Evolutionary conservation across 2,329 filamentous ascomycete species (phyloP).

Genomic region (Xylaria polymorpha): DNA sequence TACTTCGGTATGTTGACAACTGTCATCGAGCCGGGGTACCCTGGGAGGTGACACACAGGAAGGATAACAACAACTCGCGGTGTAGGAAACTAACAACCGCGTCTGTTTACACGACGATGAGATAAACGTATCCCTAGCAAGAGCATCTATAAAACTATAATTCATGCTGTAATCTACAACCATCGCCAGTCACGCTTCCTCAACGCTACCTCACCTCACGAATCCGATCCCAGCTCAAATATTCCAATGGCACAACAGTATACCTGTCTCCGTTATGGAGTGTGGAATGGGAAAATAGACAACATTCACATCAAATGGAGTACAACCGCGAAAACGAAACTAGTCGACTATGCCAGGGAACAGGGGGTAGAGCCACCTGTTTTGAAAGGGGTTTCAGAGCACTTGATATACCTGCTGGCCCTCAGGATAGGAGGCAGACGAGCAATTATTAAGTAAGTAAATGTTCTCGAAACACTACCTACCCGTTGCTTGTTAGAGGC

Average conservation of each 20-base stretch:
- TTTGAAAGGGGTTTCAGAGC: constrained; percentile 20
- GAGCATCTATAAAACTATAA: neutral
- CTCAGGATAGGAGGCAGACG: constrained; percentile 1
- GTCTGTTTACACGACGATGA: constrained; percentile 5
- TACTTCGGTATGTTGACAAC: neutral
- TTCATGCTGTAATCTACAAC: neutral
- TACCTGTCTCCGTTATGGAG: constrained; percentile 4
- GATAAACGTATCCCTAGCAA: neutral
- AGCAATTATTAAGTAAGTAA: constrained; percentile 20
- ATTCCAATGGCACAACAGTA: constrained; percentile 6
- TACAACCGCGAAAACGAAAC: neutral
- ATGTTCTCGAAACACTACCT: neutral
- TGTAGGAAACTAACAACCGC: neutral
- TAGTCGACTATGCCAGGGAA: neutral
- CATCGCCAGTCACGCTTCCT: neutral
- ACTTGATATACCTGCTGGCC: constrained; percentile 16
- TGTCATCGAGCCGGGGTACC: neutral
- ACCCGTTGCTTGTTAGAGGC: neutral
- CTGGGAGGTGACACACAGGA: neutral
- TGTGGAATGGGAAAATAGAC: constrained; percentile 11
- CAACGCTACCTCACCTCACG: neutral
- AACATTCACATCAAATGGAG: constrained; percentile 10
- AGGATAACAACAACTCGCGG: neutral
- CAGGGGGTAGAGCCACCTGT: constrained; percentile 2
- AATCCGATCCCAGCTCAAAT: neutral